A percentile compares a stretch with the other conserved stretches of the same genome.
Conservation (phyloP, 2,329 filamentous ascomycete species). For the Amauroascus verrucosus region DNA sequence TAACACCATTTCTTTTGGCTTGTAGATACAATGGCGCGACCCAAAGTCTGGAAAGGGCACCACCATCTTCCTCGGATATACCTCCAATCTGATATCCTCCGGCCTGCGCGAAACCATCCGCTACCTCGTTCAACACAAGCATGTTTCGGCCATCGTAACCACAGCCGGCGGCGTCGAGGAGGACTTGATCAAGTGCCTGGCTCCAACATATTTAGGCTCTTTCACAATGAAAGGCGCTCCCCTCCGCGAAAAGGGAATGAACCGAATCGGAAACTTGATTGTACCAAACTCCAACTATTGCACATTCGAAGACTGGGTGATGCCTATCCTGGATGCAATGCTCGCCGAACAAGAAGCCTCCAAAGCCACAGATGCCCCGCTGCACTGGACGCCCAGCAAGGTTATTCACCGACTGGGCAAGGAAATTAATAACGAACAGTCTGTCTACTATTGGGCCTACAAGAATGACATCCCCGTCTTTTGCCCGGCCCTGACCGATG, state of each 20-base stretch:
- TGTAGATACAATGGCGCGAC: conserved; percentile 65
- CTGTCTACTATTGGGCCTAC: conserved; percentile 94
- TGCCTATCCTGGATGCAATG: conserved; percentile 92
- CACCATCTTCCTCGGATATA: conserved; percentile 95
- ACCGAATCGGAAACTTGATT: conserved; percentile 89
- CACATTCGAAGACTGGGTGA: conserved; percentile 92
- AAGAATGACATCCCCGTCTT: conserved; percentile 96
- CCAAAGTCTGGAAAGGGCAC: conserved; percentile 68
- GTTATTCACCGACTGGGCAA: conserved; percentile 81
- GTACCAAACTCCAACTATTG: conserved; percentile 98
- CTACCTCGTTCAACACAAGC: conserved; percentile 84
- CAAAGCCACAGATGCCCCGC: conserved; percentile 52
- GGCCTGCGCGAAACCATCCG: conserved; percentile 83
- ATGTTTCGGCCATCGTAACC: conserved; percentile 87
- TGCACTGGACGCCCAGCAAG: conserved; percentile 89
- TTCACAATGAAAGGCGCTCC: conserved; percentile 68
- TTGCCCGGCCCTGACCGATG: conserved; percentile 90
- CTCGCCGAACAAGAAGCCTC: conserved; percentile 82
- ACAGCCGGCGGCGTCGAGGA: conserved; percentile 94
- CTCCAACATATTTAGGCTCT: conserved; percentile 80
- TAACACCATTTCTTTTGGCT: not conserved
- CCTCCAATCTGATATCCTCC: conserved; percentile 93
- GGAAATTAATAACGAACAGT: conserved; percentile 86
- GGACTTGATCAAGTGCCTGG: conserved; percentile 96
- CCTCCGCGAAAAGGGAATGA: conserved; percentile 75